Conservation (phyloP, 805 yeast species). For the Pichia nakasei region DNA sequence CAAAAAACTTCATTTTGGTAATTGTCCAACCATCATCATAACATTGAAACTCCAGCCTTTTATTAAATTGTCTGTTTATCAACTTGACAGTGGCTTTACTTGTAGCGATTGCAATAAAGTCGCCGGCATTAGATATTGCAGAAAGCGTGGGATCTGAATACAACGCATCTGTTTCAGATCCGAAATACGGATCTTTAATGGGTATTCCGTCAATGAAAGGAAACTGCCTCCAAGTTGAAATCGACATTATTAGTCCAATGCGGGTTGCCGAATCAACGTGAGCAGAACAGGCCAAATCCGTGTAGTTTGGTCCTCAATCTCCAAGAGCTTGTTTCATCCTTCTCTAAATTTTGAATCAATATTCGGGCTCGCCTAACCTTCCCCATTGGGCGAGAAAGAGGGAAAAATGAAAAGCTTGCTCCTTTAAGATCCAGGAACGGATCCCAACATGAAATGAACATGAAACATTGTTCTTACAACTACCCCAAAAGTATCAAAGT, state of each 20-base stretch:
- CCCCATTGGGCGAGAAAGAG: background rate
- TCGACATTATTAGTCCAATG: too few relatives aligned
- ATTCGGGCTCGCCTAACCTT: too few relatives aligned
- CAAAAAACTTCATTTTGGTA: constrained; percentile 36
- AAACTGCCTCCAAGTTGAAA: constrained; percentile 50
- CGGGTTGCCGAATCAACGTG: too few relatives aligned
- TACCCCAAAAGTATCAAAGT: too few relatives aligned
- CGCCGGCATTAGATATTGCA: constrained; percentile 50
- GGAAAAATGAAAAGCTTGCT: too few relatives aligned
- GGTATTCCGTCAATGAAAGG: constrained; percentile 80
- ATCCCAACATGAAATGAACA: background rate
- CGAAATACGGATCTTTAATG: constrained; percentile 71
- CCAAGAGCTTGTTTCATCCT: too few relatives aligned
- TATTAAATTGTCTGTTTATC: constrained; percentile 40
- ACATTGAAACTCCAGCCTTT: constrained; percentile 47
- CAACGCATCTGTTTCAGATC: constrained; percentile 45
- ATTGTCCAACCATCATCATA: constrained; percentile 59
- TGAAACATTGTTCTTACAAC: background rate
- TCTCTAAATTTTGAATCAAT: too few relatives aligned
- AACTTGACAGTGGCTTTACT: constrained; percentile 46
- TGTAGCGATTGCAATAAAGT: constrained; percentile 52
- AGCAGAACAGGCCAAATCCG: too few relatives aligned
- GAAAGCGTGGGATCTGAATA: constrained; percentile 73
- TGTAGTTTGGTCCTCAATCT: too few relatives aligned
- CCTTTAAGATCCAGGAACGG: too few relatives aligned